These are phyloP conservation scores for Xanthoconium separans DNA, from an alignment of 1,284 basidiomycete genomes.

Conservation along the genomic window DNA sequence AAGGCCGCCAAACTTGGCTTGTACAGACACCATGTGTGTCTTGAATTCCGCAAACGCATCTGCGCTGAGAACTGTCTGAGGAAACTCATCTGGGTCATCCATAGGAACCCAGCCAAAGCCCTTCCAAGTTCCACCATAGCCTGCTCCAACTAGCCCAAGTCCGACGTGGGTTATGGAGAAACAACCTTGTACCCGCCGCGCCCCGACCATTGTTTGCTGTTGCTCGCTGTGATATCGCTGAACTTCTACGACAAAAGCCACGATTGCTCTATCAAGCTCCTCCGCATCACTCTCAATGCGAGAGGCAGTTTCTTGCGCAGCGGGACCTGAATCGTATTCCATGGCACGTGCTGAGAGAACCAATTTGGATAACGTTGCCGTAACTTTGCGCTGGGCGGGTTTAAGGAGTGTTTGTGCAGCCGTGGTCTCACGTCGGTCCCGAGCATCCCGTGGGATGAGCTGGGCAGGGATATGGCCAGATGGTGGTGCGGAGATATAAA, in stretches of 20 bases:
- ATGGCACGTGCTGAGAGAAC: conserved; percentile 76
- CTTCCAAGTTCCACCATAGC: conserved; percentile 67
- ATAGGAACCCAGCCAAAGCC: conserved; percentile 75
- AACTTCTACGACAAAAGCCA: conserved; percentile 71
- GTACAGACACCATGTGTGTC: conserved; percentile 45
- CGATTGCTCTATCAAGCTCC: conserved; percentile 74
- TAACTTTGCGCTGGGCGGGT: conserved; percentile 73
- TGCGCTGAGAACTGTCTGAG: conserved; percentile 47
- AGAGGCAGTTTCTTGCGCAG: conserved; percentile 60
- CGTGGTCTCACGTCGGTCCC: conserved; percentile 42
- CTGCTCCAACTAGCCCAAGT: conserved; percentile 70
- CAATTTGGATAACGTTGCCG: conserved; percentile 73
- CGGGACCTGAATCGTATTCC: conserved; percentile 69
- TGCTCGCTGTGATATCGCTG: conserved; percentile 53
- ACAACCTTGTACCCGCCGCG: conserved; percentile 62
- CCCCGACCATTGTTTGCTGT: conserved; percentile 31
- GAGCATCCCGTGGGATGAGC: conserved; percentile 52
- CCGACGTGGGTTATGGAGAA: conserved; percentile 68
- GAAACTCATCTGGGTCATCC: conserved; percentile 47
- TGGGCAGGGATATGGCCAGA: conserved; percentile 60
- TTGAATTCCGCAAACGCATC: conserved; percentile 57
- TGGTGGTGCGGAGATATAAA: conserved; percentile 68
- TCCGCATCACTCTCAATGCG: conserved; percentile 76
- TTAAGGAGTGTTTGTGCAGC: conserved; percentile 61
- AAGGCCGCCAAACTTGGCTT: conserved; percentile 46